Evolutionary conservation across 2,329 filamentous ascomycete genomes (phyloP).

Genomic region (Clarireedia sp.): DNA sequence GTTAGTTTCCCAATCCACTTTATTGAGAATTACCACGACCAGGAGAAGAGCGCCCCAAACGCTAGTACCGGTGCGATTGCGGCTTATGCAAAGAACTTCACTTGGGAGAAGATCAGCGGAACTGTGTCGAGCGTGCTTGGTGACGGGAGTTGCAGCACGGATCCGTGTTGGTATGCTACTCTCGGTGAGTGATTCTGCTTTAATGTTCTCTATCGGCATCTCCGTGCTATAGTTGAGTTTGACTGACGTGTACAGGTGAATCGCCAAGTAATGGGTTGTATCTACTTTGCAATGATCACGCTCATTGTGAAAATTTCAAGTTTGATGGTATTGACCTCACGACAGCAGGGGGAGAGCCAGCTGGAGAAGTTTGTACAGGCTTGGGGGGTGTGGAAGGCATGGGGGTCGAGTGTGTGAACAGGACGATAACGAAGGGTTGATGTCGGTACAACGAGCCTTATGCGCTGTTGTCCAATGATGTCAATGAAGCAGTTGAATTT

Average conservation of each 20-base stretch:
- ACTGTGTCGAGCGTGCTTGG: not conserved
- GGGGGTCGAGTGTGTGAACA: not conserved
- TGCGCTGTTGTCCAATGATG: too few species aligned
- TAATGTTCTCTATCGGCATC: not conserved
- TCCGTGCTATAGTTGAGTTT: not conserved
- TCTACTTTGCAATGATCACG: not conserved
- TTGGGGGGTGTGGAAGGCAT: not conserved
- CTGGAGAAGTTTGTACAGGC: not conserved
- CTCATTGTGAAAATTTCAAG: slow-evolving; percentile 4
- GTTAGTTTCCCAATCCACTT: slow-evolving; percentile 5
- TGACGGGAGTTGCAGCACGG: not conserved
- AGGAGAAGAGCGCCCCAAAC: not conserved
- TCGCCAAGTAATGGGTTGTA: slow-evolving; percentile 1
- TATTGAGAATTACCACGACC: slow-evolving; percentile 2
- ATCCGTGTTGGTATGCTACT: slow-evolving; percentile 3
- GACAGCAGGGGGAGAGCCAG: not conserved
- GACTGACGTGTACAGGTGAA: not conserved
- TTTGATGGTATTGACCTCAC: not conserved
- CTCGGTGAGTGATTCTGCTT: not conserved
- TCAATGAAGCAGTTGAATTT: too few species aligned
- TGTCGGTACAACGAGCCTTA: not conserved
- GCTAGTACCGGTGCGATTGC: not conserved
- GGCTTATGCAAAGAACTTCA: not conserved
- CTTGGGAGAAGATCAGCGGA: not conserved
- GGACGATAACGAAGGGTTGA: not conserved